phyloP scores from a whole-genome alignment of 1,139 yeast species.

The Pichia norvegensis region DNA sequence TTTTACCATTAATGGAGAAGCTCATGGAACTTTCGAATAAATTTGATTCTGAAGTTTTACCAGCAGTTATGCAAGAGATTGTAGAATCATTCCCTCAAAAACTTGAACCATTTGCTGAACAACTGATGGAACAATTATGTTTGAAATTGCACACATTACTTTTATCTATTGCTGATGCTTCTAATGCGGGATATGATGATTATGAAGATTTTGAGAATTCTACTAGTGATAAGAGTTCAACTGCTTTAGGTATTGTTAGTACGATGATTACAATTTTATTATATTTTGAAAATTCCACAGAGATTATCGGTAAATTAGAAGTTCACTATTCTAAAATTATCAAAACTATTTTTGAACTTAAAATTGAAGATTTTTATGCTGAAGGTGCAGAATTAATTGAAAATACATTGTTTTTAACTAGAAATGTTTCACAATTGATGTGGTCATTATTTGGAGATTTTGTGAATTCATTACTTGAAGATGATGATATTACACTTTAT shows the following conservation, averaged over 20 bases:
- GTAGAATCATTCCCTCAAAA: constrained; percentile 85
- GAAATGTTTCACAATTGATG: constrained; percentile 63
- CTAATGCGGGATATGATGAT: constrained; percentile 37
- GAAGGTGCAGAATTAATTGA: constrained; percentile 83
- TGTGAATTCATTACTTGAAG: constrained; percentile 37
- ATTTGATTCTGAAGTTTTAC: constrained; percentile 79
- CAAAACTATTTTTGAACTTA: constrained; percentile 53
- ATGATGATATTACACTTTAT: constrained; percentile 33
- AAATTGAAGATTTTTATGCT: constrained; percentile 69
- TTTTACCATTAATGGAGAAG: constrained; percentile 78
- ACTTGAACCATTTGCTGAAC: constrained; percentile 88
- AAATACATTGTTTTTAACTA: constrained; percentile 69
- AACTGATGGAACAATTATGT: constrained; percentile 69
- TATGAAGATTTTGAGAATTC: constrained; percentile 42
- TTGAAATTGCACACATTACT: constrained; percentile 75
- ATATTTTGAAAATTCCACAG: constrained; percentile 76
- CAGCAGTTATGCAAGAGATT: constrained; percentile 92
- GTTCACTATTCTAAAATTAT: constrained; percentile 69
- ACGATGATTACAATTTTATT: constrained; percentile 83
- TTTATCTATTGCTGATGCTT: constrained; percentile 56
- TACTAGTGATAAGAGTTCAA: constrained; percentile 72
- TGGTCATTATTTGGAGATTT: constrained; percentile 65
- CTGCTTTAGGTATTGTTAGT: constrained; percentile 79
- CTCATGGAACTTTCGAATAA: constrained; percentile 68
- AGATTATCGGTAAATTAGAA: constrained; percentile 60